These are phyloP conservation scores for Grosmannia penicillata DNA, from an alignment of 2,329 filamentous ascomycete genomes.

Conservation along the genomic window DNA sequence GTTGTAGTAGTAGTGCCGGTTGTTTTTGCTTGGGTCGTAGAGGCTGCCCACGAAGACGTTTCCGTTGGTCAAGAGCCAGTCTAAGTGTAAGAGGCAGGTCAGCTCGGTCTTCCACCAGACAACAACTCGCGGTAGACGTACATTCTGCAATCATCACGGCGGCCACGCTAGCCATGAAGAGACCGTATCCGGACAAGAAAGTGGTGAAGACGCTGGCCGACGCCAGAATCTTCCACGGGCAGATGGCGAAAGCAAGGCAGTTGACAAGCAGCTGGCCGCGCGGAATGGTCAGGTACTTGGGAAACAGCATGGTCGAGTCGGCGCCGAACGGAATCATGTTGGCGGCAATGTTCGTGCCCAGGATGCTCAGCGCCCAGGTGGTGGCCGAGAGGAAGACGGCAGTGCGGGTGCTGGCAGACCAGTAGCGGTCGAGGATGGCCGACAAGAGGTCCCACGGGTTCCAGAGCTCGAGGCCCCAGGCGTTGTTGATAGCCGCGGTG, in stretches of 20 bases:
- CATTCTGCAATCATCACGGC: constrained; percentile 11
- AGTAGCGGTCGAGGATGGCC: constrained; percentile 12
- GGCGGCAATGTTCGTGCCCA: constrained; percentile 14
- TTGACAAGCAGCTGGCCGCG: constrained; percentile 15
- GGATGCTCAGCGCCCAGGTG: constrained; percentile 10
- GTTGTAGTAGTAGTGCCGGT: constrained; percentile 19
- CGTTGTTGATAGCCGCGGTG: constrained; percentile 26
- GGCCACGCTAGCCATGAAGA: constrained; percentile 12
- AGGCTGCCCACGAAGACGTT: constrained; percentile 19
- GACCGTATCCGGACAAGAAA: constrained; percentile 11
- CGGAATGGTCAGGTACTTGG: constrained; percentile 22
- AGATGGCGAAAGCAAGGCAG: constrained; percentile 10
- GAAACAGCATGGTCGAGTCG: constrained; percentile 20
- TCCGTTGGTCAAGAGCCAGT: constrained; percentile 20
- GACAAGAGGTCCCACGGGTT: constrained; percentile 13
- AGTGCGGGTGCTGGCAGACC: constrained; percentile 6
- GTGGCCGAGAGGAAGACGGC: constrained; percentile 11
- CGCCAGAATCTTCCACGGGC: constrained; percentile 13
- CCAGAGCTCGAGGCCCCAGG: constrained; percentile 19
- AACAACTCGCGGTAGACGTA: constrained; percentile 1
- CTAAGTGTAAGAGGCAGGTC: constrained; percentile 3
- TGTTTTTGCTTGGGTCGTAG: constrained; percentile 16
- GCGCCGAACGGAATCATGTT: constrained; percentile 23
- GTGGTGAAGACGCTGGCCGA: constrained; percentile 11
- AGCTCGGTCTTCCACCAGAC: no score